phyloP scores from a whole-genome alignment of 2,329 filamentous ascomycete genomes.

The Incumbomyces delicatus region DNA sequence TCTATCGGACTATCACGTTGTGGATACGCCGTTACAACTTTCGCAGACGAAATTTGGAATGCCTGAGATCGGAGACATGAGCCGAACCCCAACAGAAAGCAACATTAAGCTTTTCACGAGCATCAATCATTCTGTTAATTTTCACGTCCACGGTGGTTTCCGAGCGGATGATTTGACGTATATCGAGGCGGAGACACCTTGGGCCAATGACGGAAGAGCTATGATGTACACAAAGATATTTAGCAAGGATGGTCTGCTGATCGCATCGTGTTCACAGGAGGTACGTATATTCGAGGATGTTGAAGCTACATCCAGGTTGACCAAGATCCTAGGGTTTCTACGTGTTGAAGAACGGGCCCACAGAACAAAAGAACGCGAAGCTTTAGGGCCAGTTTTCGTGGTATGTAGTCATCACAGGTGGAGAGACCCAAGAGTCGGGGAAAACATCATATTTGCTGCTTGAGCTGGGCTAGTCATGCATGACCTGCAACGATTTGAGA shows the following conservation, averaged over 20 bases:
- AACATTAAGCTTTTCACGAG: constrained; percentile 18
- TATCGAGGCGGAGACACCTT: constrained; percentile 16
- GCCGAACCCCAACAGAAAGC: constrained; percentile 5
- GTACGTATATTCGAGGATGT: constrained; percentile 5
- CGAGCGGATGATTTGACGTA: constrained; percentile 19
- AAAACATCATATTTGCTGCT: too few relatives aligned
- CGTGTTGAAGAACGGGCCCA: constrained; percentile 15
- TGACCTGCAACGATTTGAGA: too few relatives aligned
- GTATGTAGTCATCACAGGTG: too few relatives aligned
- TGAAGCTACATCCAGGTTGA: not conserved
- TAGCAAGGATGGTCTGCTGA: constrained; percentile 13
- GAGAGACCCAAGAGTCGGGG: too few relatives aligned
- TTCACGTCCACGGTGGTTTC: constrained; percentile 17
- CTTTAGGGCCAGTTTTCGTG: too few relatives aligned
- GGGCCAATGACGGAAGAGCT: constrained; percentile 18
- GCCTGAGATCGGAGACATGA: constrained; percentile 12
- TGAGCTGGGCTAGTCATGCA: too few relatives aligned
- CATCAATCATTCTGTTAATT: constrained; percentile 20
- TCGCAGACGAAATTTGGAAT: constrained; percentile 11
- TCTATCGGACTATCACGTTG: constrained; percentile 18
- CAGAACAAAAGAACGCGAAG: not conserved
- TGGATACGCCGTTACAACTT: constrained; percentile 16
- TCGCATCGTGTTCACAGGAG: constrained; percentile 19
- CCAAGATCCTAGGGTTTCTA: constrained; percentile 15
- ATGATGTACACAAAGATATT: constrained; percentile 18